phyloP scores from a whole-genome alignment of 2,329 filamentous ascomycete genomes.

The Pseudogymnoascus sp. region DNA sequence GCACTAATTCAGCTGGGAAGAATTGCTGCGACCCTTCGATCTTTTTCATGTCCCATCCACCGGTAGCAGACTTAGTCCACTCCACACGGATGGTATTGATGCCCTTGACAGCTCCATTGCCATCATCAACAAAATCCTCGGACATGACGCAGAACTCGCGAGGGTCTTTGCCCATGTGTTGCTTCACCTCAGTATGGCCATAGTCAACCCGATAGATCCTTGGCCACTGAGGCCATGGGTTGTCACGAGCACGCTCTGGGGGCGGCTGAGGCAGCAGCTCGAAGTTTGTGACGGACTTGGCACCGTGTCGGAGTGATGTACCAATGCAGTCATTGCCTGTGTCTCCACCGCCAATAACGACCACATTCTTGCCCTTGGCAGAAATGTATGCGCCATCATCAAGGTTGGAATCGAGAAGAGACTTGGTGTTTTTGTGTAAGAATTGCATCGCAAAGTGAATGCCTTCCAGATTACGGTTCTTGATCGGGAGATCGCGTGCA shows the following conservation, averaged over 20 bases:
- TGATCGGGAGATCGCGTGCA: conserved; percentile 84
- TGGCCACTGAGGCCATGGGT: conserved; percentile 98
- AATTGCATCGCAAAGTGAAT: conserved; percentile 98
- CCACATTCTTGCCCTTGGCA: conserved; percentile 89
- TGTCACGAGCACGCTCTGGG: conserved; percentile 81
- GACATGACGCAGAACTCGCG: conserved; percentile 98
- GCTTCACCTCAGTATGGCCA: conserved; percentile 89
- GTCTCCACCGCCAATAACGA: conserved; percentile 96
- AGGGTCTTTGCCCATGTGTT: conserved; percentile 91
- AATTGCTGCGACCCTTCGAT: conserved; percentile 88
- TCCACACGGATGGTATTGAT: conserved; percentile 95
- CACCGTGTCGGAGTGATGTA: conserved; percentile 89
- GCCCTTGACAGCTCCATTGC: conserved; percentile 79
- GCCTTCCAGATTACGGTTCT: conserved; percentile 78
- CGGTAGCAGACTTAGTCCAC: conserved; percentile 83
- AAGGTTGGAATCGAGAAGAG: conserved; percentile 84
- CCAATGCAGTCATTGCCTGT: conserved; percentile 98
- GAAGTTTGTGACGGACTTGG: conserved; percentile 94
- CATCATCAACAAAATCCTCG: conserved; percentile 90
- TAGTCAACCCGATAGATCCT: conserved; percentile 98
- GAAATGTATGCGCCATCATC: conserved; percentile 81
- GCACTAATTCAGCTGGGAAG: conserved; percentile 91
- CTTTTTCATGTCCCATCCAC: conserved; percentile 99
- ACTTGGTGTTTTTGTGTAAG: conserved; percentile 96
- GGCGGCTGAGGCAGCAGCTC: conserved; percentile 91